A percentile compares a stretch with the other conserved stretches of the same genome.
These are phyloP conservation scores for Geotrichum klebahnii DNA, from an alignment of 1,139 yeast species.

Conservation along the genomic window DNA sequence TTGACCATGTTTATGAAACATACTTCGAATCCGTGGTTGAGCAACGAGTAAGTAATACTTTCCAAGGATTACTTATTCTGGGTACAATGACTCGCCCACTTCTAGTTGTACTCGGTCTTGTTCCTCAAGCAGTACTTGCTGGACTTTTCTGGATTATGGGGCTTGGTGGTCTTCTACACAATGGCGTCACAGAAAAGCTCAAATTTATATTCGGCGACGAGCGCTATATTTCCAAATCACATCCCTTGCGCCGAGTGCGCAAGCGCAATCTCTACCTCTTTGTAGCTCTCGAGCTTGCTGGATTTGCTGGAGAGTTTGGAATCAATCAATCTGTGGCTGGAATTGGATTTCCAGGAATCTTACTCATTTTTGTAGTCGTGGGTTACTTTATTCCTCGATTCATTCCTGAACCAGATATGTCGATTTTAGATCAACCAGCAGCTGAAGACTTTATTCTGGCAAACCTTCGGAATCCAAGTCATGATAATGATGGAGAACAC, in stretches of 20 bases:
- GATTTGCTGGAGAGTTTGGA: constrained; percentile 69
- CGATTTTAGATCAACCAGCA: constrained; percentile 65
- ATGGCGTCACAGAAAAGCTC: constrained; percentile 60
- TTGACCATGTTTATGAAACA: constrained; percentile 26
- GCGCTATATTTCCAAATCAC: constrained; percentile 34
- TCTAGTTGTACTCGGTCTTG: constrained; percentile 67
- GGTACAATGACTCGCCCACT: constrained; percentile 91
- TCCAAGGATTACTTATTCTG: constrained; percentile 76
- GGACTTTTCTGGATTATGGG: constrained; percentile 95
- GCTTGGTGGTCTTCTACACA: constrained; percentile 65
- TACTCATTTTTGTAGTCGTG: constrained; percentile 63
- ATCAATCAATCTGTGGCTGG: constrained; percentile 87
- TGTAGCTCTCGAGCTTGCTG: constrained; percentile 55
- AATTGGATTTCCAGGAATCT: constrained; percentile 87
- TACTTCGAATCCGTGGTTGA: constrained; percentile 60
- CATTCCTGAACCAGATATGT: constrained; percentile 60
- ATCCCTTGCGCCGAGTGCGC: constrained; percentile 37
- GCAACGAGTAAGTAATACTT: constrained; percentile 77
- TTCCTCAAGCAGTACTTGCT: constrained; percentile 93
- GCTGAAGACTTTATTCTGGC: constrained; percentile 56
- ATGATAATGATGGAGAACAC: constrained; percentile 3
- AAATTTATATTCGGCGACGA: constrained; percentile 63
- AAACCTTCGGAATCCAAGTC: constrained; percentile 29
- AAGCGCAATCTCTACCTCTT: constrained; percentile 50
- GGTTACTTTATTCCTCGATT: constrained; percentile 57